These are phyloP conservation scores for Moricandia arvensis DNA, from an alignment of 345 rosid genomes.

Conservation along the genomic window DNA sequence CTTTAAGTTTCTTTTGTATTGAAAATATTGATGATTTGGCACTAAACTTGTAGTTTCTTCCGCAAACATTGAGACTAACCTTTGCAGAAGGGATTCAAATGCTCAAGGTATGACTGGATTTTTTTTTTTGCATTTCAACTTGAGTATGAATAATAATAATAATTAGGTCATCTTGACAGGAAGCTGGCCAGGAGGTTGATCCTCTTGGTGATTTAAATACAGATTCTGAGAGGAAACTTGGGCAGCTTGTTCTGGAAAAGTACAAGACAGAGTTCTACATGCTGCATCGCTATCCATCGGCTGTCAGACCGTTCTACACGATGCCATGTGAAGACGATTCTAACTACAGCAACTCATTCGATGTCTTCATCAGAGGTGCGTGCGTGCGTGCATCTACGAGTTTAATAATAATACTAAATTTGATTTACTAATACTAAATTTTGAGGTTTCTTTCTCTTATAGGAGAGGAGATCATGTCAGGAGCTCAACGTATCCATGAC, in stretches of 20 bases:
- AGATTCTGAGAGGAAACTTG: neutral
- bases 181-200: neutral
- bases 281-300: neutral
- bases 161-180: neutral
- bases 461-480: neutral
- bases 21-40: neutral
- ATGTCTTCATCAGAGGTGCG: neutral
- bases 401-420: no score
- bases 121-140: neutral
- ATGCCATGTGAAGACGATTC: neutral
- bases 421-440: neutral
- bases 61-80: neutral
- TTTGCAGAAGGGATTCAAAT: neutral
- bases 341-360: neutral
- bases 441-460: neutral
- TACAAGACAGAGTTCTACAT: neutral
- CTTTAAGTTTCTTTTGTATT: neutral
- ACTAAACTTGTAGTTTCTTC: neutral
- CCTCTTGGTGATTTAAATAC: neutral
- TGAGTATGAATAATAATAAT: neutral
- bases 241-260: neutral
- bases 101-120: neutral
- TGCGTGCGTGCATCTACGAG: neutral
- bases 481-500: neutral
- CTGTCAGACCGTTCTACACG: neutral